A percentile compares a stretch with the other conserved stretches of the same genome.
phyloP scores from a whole-genome alignment of 192 early-diverging fungal species.

The Podila verticillata region DNA sequence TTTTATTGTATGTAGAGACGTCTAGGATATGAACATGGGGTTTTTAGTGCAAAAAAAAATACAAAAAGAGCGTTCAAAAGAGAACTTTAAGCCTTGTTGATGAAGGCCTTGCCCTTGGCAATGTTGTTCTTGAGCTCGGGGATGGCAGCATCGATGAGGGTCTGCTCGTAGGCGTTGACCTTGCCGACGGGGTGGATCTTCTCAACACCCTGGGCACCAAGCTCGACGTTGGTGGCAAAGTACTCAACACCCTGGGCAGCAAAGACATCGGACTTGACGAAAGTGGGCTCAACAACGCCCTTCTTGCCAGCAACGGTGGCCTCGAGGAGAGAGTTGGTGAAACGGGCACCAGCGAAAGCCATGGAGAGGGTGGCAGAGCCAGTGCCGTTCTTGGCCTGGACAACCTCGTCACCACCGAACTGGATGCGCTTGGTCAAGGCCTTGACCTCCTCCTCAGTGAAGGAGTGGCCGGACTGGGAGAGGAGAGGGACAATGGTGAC shows the following conservation, averaged over 20 bases:
- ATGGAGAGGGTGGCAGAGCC: constrained; percentile 86
- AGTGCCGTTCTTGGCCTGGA: constrained; percentile 95
- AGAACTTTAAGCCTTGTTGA: constrained; percentile 30
- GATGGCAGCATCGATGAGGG: constrained; percentile 73
- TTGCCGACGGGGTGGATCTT: constrained; percentile 82
- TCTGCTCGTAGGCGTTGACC: constrained; percentile 79
- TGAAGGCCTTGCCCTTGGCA: constrained; percentile 82
- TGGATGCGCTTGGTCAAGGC: constrained; percentile 92
- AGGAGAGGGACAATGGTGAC: constrained; percentile 92
- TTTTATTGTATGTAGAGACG: too few relatives aligned
- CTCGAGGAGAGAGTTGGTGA: constrained; percentile 83
- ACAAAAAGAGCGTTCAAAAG: not conserved
- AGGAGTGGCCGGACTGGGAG: constrained; percentile 70
- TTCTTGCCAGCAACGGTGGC: constrained; percentile 69
- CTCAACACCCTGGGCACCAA: constrained; percentile 75
- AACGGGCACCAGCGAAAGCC: constrained; percentile 83
- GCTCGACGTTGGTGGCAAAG: constrained; percentile 76
- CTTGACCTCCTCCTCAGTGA: constrained; percentile 80
- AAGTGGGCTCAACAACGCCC: constrained; percentile 85
- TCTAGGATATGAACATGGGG: not conserved
- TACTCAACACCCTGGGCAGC: constrained; percentile 61
- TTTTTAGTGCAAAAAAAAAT: not conserved
- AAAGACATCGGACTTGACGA: constrained; percentile 71
- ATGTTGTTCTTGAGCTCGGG: constrained; percentile 89
- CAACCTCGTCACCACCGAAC: constrained; percentile 95